A percentile compares a stretch with the other conserved stretches of the same genome.
Evolutionary conservation across 2,329 filamentous ascomycete species (phyloP).

Genomic region (Ascochyta pisi): DNA sequence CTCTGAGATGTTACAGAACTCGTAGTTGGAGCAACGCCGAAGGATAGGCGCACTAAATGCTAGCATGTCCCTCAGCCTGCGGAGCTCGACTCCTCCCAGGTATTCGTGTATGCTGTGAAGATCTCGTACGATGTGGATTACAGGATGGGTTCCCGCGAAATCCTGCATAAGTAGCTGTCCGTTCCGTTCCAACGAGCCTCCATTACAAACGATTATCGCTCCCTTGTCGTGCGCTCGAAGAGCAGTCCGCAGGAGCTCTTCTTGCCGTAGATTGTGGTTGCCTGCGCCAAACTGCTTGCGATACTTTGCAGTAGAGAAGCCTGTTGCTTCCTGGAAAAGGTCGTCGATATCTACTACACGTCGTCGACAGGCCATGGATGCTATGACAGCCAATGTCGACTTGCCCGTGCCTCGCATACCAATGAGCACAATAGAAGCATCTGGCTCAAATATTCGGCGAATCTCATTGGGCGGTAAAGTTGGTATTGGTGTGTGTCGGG

Average conservation of each 20-base stretch:
- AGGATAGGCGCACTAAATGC: conserved; percentile 65
- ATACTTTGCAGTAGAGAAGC: conserved; percentile 67
- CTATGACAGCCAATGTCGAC: conserved; percentile 76
- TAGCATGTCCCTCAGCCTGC: conserved; percentile 65
- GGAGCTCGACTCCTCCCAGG: conserved; percentile 60
- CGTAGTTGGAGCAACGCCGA: conserved; percentile 72
- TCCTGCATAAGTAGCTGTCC: conserved; percentile 67
- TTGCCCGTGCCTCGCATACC: conserved; percentile 78
- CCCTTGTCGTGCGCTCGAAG: conserved; percentile 65
- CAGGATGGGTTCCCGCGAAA: conserved; percentile 69
- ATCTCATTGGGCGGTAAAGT: conserved; percentile 25
- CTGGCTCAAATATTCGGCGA: conserved; percentile 58
- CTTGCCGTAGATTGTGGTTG: conserved; percentile 69
- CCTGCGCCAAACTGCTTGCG: conserved; percentile 67
- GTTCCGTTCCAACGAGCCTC: conserved; percentile 70
- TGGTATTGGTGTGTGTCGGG: conserved; percentile 36
- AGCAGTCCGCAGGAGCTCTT: conserved; percentile 66
- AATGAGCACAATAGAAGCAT: conserved; percentile 75
- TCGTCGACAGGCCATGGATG: conserved; percentile 72
- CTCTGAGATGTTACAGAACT: conserved; percentile 79
- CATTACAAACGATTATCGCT: conserved; percentile 74
- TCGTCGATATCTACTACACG: conserved; percentile 73
- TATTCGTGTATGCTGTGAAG: conserved; percentile 69
- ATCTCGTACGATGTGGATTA: conserved; percentile 74
- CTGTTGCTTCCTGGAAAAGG: conserved; percentile 69